Evolutionary conservation across 371 early-diverging fungal species (phyloP), one percentile per base, ranked within the genome.

Genomic region (Encephalitozoon cuniculi): DNA sequence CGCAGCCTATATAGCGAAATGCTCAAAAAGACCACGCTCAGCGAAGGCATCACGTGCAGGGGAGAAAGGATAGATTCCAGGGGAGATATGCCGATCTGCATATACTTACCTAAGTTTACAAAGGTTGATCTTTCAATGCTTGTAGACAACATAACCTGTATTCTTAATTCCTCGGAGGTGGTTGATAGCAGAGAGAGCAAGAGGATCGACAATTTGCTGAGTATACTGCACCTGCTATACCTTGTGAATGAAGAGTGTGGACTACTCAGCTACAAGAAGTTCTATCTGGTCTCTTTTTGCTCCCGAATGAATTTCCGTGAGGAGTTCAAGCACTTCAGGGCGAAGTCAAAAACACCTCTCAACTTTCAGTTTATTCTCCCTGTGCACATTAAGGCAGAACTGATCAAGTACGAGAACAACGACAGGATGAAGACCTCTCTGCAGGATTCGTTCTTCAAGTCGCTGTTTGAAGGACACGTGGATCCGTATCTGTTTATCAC

Each of bases 361-460:
- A 70, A 78, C 40, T 84, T 79, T 65, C 68, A 71, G 0, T 82
- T 81, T 66, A 79, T 80, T 51, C 46, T 85, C n/a, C 84, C 84
- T n/a, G 49, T 85, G 41, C 25, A 74, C 21, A 71, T 71, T 12
- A 85, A 85, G 46, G 75, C 83, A 43, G 84, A 85, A 32, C 46
- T 84, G 0, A 75, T 85, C 23, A 82, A 85, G 66, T 64, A 46
- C 1, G 81, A 81, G 68, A 85, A 81, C 64, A 72, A 71, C 15
- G 84, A 84, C 64, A 59, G 64, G 37, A 81, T 84, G 82, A 84
- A 83, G 67, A 49, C 64, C 8, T 71, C 69, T 12, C 52, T 85
- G 34, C 84, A 85, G 49, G 85, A 84, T 41, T 49, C 84, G 1
- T 85, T 85, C 71, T 85, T 85, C 65, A 69, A 81, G 54, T 76